These are phyloP conservation scores for Myrmaecium sp. DNA, from an alignment of 2,329 filamentous ascomycete genomes.

Conservation along the genomic window DNA sequence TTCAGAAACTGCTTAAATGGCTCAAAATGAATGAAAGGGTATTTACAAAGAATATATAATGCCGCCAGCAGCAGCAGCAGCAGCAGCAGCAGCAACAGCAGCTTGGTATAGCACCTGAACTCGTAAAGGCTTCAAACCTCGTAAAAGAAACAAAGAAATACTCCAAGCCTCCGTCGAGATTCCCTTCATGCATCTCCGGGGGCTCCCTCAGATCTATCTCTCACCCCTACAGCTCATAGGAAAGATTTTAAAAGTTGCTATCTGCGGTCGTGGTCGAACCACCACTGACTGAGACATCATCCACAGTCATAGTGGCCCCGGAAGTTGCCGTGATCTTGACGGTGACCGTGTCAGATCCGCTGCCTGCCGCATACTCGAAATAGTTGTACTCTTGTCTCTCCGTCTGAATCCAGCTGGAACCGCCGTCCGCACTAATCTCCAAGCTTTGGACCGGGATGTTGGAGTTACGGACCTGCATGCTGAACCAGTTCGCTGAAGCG, in stretches of 20 bases:
- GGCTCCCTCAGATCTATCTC: too few species aligned
- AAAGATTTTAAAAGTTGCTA: slow-evolving; percentile 15
- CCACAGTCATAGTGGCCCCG: slow-evolving; percentile 35
- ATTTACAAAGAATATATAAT: too few species aligned
- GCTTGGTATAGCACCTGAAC: too few species aligned
- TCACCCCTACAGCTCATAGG: too few species aligned
- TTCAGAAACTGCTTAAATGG: too few species aligned
- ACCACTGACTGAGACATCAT: slow-evolving; percentile 29
- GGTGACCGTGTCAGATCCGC: slow-evolving; percentile 36
- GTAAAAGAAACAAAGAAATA: too few species aligned
- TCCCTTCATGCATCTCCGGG: too few species aligned
- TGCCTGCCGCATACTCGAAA: slow-evolving; percentile 43
- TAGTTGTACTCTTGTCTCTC: slow-evolving; percentile 36
- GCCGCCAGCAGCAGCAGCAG: too few species aligned
- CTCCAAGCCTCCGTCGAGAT: too few species aligned
- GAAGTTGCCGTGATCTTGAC: slow-evolving; percentile 38
- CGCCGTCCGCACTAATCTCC: slow-evolving; percentile 44
- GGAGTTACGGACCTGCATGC: slow-evolving; percentile 48
- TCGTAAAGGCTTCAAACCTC: too few species aligned
- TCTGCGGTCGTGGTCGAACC: slow-evolving; percentile 11
- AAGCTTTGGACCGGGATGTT: slow-evolving; percentile 39
- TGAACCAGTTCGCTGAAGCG: slow-evolving; percentile 37
- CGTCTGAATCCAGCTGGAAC: slow-evolving; percentile 41
- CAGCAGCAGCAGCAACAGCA: too few species aligned
- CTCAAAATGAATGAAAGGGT: too few species aligned